Evolutionary conservation across 768 basidiomycete species (phyloP), one percentile per base, ranked within the genome.

Genomic region (Boletus fagicola): DNA sequence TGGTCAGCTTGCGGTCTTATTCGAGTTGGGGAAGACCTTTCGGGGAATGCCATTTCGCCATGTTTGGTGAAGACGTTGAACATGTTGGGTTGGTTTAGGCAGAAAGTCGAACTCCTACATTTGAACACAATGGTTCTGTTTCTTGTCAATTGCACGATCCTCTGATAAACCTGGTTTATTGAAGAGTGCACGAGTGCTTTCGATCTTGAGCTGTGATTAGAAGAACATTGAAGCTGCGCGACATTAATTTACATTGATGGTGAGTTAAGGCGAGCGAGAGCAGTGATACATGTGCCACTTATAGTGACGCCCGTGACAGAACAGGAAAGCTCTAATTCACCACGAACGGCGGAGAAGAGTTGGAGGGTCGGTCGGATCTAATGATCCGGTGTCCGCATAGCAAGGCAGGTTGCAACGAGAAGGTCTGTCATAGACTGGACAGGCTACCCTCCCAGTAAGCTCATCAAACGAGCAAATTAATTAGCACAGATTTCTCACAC

Each of bases 321-420:
- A 51, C 18, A 43, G 15, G 31, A 51, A 43, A 28, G n/a, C 22
- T 28, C 18, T 12, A 28, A 42, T 24, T 10, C 43, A 31, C 6
- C 22, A 51, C 11, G 1, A 35, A 47, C 5, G 9, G 36, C 3
- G 4, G 26, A n/a, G 38, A 45, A 36, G 16, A 18, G 11, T 3
- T 2, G 3, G 18, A n/a, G 16, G 44, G 31, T 6, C 1, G 31
- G 10, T 8, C 26, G 13, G 33, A 53, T 40, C 58, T 60, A 72
- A 53, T 73, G 57, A 54, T 64, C 67, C 1, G 72, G 68, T 10
- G 54, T 72, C 18, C 72, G 68, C 56, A 74, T 61, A 4, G 68
- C 70, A 24, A 73, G 64, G 47, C 63, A 66, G 18, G 72, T 72
- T n/a, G 72, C 66, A 15, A 72, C 66, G 22, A 74, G 45, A 9